phyloP scores from a whole-genome alignment of 192 early-diverging fungal genomes.

The Powellomyces hirtus region DNA sequence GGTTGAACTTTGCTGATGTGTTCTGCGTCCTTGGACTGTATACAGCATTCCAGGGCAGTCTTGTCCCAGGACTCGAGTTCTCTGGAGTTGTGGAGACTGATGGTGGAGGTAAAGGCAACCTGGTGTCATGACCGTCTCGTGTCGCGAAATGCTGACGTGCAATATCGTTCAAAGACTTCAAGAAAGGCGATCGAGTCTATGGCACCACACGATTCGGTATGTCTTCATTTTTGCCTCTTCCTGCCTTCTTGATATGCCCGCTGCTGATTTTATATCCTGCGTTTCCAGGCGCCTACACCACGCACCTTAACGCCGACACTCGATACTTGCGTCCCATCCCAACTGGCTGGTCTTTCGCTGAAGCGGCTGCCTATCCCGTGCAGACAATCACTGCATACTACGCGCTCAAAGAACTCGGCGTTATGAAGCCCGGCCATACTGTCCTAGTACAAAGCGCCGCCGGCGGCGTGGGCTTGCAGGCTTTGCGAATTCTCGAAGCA shows the following conservation, averaged over 20 bases:
- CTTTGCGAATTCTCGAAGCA: conserved; percentile 6
- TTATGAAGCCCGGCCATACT: background rate
- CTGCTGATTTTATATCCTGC: no score
- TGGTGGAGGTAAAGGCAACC: conserved; percentile 5
- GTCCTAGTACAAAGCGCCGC: conserved; percentile 15
- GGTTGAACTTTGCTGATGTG: conserved; percentile 22
- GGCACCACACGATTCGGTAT: conserved; percentile 13
- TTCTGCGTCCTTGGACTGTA: conserved; percentile 17
- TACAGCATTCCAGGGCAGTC: background rate
- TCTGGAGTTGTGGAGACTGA: conserved; percentile 13
- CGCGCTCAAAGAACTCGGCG: conserved; percentile 6
- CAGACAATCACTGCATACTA: conserved; percentile 15
- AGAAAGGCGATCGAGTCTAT: conserved; percentile 2
- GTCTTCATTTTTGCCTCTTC: no score
- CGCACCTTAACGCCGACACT: conserved; percentile 3
- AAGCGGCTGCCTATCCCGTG: background rate
- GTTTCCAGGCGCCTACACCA: background rate
- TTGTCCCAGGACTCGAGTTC: conserved; percentile 16
- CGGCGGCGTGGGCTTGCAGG: conserved; percentile 13
- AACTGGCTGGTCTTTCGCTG: conserved; percentile 1
- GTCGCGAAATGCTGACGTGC: background rate
- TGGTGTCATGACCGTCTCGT: background rate
- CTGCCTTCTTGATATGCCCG: background rate
- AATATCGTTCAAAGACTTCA: background rate
- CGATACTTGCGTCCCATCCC: conserved; percentile 1